Base-by-base conservation (phyloP, 768 basidiomycete species). In the Clavulina sp. region DNA sequence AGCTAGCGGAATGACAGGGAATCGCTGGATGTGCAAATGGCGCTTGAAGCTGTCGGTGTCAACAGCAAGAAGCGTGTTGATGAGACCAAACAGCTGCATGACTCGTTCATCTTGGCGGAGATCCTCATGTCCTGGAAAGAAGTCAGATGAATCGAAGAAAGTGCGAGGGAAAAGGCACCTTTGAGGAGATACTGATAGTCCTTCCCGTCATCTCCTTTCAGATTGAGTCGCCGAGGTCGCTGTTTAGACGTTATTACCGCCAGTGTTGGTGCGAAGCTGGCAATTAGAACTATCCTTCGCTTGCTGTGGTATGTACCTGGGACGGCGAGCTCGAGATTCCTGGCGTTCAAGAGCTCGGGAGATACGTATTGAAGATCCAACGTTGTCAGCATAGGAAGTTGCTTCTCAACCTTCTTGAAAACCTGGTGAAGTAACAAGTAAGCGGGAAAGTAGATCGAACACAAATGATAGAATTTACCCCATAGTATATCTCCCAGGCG, bases 401-500 rank as follows among this genome's bases (percentile, higher is more conserved):
- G 88, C 67, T 92, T 96, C 63, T 95, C 87, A 52, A 99, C 80
- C 63, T 86, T 88, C 66, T 87, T 86, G 73, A 97, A 97, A 30
- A 96, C 84, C 86, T 92, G 57, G 4, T 38, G 18, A 46, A 6
- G 30, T 38, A 5, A 24, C 7, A 9, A 47, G 16, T 21, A 19
- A 19, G 5, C 24, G 52, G 23, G 36, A 44, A 23, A 34, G 36
- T 32, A 9, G 9, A 54, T 43, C 30, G 48, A 19, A 53, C 24
- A 41, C 28, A 9, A n/a, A 4, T 21, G 9, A 5, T 36, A 28
- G 16, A 28, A 41, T 32, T 33, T 5, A 30, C n/a, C 64, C 78
- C 78, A 60, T 96, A 99, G 65, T 99, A 99, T 26, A 96, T 91
- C 60, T 97, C 95, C 95, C 95, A 99, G 30, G 95, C 95, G 61